These are phyloP conservation scores for Lecanicillium sp. DNA, from an alignment of 2,329 filamentous ascomycete genomes.

Conservation along the genomic window DNA sequence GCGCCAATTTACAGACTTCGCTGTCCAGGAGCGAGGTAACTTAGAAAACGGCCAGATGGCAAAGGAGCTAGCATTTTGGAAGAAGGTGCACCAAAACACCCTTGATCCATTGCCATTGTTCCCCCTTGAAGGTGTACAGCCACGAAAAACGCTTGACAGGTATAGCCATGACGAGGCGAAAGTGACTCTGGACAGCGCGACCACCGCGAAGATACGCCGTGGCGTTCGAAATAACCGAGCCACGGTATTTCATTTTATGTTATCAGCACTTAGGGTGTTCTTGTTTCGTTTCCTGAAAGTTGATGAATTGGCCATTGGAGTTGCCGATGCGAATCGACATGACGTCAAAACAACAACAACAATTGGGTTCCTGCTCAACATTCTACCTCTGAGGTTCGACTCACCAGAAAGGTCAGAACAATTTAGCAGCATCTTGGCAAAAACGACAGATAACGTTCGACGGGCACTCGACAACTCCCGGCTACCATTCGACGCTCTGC, in stretches of 20 bases:
- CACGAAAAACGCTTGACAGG: slow-evolving; percentile 8
- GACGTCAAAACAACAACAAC: slow-evolving; percentile 16
- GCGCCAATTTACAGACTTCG: slow-evolving; percentile 25
- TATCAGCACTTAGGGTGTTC: slow-evolving; percentile 31
- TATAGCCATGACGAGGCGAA: slow-evolving; percentile 10
- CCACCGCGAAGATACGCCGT: slow-evolving; percentile 10
- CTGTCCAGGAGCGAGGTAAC: slow-evolving; percentile 21
- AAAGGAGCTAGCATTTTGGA: slow-evolving; percentile 16
- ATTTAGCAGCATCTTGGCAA: slow-evolving; percentile 15
- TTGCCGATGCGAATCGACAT: slow-evolving; percentile 27
- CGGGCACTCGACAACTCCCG: slow-evolving; percentile 27
- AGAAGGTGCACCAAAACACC: slow-evolving; percentile 8
- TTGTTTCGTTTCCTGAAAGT: slow-evolving; percentile 14
- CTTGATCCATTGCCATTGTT: slow-evolving; percentile 12
- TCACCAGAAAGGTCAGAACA: no score
- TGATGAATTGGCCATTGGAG: slow-evolving; percentile 34
- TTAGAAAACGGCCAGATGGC: slow-evolving; percentile 13
- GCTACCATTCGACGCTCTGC: slow-evolving; percentile 36
- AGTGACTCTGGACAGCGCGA: slow-evolving; percentile 8
- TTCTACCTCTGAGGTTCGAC: slow-evolving; percentile 32
- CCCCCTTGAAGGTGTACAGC: slow-evolving; percentile 8
- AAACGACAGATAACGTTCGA: slow-evolving; percentile 18
- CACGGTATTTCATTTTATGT: slow-evolving; percentile 36
- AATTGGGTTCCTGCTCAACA: slow-evolving; percentile 34
- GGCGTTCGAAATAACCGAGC: slow-evolving; percentile 11